These are phyloP conservation scores for Licmophora abbreviata DNA, from an alignment of 108 stramenopile species.

Conservation along the genomic window DNA sequence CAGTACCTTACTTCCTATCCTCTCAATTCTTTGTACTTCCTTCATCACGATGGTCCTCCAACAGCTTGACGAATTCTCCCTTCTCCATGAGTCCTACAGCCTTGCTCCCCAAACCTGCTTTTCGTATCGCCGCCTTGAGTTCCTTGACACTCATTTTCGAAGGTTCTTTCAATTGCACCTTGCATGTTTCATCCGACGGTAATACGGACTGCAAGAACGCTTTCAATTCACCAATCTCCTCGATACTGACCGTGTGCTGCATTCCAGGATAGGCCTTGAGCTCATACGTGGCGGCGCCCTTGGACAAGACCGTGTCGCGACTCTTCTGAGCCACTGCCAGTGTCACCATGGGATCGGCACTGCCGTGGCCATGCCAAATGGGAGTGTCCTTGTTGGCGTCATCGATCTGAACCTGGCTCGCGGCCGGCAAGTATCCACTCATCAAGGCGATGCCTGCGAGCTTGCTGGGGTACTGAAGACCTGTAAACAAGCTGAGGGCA, in stretches of 20 bases:
- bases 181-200: conserved; percentile 53
- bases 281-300: conserved; percentile 64
- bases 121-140: conserved; percentile 84
- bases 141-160: conserved; percentile 86
- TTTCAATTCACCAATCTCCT: conserved; percentile 60
- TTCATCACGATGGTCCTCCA: conserved; percentile 57
- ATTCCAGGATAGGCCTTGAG: conserved; percentile 70
- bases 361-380: conserved; percentile 89
- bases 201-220: conserved; percentile 58
- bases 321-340: conserved; percentile 68
- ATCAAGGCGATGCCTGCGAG: conserved; percentile 79
- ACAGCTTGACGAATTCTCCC: conserved; percentile 76
- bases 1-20: no score
- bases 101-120: conserved; percentile 66
- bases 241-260: conserved; percentile 66
- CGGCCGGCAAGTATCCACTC: conserved; percentile 84
- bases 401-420: conserved; percentile 50
- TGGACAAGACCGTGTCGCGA: conserved; percentile 27
- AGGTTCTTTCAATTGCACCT: conserved; percentile 67
- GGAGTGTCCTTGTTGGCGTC: conserved; percentile 46
- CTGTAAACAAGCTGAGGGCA: conserved; percentile 78
- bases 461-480: conserved; percentile 60
- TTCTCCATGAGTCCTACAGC: conserved; percentile 92
- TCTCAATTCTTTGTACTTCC: no score
- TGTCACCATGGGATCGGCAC: conserved; percentile 72